Conservation (phyloP, 2,329 filamentous ascomycete genomes). For the Exutisphaerella laricina region DNA sequence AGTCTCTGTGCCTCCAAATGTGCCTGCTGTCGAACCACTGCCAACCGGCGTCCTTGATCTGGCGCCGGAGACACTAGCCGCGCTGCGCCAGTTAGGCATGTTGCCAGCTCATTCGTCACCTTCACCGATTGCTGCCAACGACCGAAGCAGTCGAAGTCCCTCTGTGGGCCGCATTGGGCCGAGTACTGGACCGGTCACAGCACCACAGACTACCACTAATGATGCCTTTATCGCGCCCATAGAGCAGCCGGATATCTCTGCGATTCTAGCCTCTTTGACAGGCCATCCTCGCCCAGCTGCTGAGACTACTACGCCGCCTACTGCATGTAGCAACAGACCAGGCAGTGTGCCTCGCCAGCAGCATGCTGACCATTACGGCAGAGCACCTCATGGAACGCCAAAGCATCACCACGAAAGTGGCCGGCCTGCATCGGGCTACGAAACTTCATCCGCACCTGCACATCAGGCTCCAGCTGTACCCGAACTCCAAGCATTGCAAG, state of each 20-base stretch:
- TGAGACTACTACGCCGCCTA: slow-evolving; percentile 16
- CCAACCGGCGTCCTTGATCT: slow-evolving; percentile 12
- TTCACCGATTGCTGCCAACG: background rate
- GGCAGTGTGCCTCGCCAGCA: slow-evolving; percentile 14
- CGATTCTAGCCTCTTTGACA: slow-evolving; percentile 27
- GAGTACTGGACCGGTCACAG: slow-evolving; percentile 4
- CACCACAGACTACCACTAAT: background rate
- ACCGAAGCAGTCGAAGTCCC: slow-evolving; percentile 17
- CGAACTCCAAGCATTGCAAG: slow-evolving; percentile 10
- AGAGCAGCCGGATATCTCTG: slow-evolving; percentile 26
- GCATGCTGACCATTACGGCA: slow-evolving; percentile 6
- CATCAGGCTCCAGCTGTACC: slow-evolving; percentile 4
- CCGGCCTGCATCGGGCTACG: slow-evolving; percentile 17
- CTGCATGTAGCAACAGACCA: slow-evolving; percentile 11
- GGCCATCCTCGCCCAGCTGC: slow-evolving; percentile 12
- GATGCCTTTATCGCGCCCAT: slow-evolving; percentile 6
- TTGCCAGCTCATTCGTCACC: slow-evolving; percentile 3
- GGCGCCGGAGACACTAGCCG: slow-evolving; percentile 23
- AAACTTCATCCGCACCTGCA: slow-evolving; percentile 6
- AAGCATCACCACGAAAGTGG: slow-evolving; percentile 7
- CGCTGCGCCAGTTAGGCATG: slow-evolving; percentile 19
- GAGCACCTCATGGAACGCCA: no score
- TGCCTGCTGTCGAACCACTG: background rate
- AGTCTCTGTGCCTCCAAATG: slow-evolving; percentile 3
- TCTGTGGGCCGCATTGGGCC: slow-evolving; percentile 17